Evolutionary conservation across 2,329 filamentous ascomycete species (phyloP).

Genomic region (Fusarium napiforme): DNA sequence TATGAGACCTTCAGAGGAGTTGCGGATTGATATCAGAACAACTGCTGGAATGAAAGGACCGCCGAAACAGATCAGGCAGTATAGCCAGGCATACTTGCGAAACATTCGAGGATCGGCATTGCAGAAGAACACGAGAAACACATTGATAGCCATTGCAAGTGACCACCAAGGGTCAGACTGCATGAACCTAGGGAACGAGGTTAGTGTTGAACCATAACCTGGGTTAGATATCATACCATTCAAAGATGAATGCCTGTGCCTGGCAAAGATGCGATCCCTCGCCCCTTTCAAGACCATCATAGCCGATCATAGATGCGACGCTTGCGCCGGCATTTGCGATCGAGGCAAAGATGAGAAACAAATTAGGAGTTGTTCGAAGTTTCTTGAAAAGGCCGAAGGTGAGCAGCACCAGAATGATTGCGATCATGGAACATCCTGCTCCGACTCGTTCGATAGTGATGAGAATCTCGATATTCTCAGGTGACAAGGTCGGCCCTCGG

Average conservation of each 20-base stretch:
- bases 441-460: constrained; percentile 64
- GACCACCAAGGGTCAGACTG: constrained; percentile 81
- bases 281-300: constrained; percentile 68
- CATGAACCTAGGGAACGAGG: constrained; percentile 71
- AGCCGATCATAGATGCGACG: constrained; percentile 76
- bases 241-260: constrained; percentile 69
- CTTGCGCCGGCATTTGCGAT: constrained; percentile 63
- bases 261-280: constrained; percentile 69
- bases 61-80: constrained; percentile 76
- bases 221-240: constrained; percentile 61
- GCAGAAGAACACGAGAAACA: constrained; percentile 74
- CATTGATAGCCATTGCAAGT: constrained; percentile 83
- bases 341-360: constrained; percentile 55
- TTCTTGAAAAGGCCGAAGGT: constrained; percentile 62
- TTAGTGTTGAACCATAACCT: background rate
- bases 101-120: constrained; percentile 71
- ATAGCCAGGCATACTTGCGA: constrained; percentile 75
- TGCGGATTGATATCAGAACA: constrained; percentile 68
- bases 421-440: constrained; percentile 63
- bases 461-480: constrained; percentile 55
- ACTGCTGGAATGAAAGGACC: constrained; percentile 75
- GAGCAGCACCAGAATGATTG: constrained; percentile 60
- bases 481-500: constrained; percentile 42
- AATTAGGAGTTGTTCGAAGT: constrained; percentile 66
- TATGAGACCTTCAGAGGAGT: constrained; percentile 52